These are phyloP conservation scores for Chlamydomonas applanata DNA, from an alignment of 139 green algal genomes.

Conservation along the genomic window DNA sequence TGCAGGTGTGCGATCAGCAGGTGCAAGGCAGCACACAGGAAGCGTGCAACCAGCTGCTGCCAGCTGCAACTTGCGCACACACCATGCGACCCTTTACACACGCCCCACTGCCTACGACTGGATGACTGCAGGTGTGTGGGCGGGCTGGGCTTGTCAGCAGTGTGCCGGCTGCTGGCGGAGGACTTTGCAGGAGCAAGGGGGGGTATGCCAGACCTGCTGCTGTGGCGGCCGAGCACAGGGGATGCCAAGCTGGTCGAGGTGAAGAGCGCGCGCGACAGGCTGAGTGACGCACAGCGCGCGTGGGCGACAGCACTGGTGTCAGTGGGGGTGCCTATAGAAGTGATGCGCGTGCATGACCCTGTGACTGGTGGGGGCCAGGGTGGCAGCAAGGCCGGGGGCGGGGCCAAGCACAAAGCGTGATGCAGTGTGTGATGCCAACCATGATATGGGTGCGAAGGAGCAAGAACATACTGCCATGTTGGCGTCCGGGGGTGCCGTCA, in stretches of 20 bases:
- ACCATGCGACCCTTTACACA: neutral
- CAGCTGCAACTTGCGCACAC: no score
- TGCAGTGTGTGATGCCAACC: no score
- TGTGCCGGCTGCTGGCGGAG: conserved; percentile 75
- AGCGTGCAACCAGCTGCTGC: no score
- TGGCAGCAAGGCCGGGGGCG: no score
- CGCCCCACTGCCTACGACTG: neutral
- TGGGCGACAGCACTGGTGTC: conserved; percentile 68
- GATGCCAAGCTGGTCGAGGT: conserved; percentile 44
- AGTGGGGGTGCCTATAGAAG: conserved; percentile 44
- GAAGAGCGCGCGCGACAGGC: conserved; percentile 44
- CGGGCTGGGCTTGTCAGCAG: conserved; percentile 56
- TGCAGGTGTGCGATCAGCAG: no score
- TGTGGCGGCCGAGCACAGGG: conserved; percentile 59
- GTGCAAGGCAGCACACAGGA: no score
- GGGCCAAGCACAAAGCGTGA: no score
- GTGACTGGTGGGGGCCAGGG: no score
- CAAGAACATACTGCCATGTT: no score
- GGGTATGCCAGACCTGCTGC: conserved; percentile 87
- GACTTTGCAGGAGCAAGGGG: conserved; percentile 67
- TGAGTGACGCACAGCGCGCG: conserved; percentile 77
- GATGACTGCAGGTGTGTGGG: conserved; percentile 61
- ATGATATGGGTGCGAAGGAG: no score
- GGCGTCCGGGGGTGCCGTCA: no score
- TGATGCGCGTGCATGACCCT: conserved; percentile 24